Evolutionary conservation across 306 rosid species (phyloP).

Genomic region (Crataegus laevigata): DNA sequence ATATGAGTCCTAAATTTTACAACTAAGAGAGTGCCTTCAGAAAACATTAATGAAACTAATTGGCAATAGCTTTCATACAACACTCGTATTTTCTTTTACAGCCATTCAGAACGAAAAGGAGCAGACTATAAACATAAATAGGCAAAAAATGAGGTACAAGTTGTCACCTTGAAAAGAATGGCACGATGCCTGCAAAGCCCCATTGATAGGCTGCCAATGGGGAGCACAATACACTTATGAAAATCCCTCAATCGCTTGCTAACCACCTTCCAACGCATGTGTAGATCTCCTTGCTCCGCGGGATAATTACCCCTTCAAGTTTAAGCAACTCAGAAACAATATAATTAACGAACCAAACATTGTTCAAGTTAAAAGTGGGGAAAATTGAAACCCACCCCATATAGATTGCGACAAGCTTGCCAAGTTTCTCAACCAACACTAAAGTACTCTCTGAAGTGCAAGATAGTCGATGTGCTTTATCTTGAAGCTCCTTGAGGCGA

Average conservation of each 20-base stretch:
- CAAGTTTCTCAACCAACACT: conserved; percentile 76
- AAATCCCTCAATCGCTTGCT: conserved; percentile 70
- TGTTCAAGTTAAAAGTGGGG: background rate
- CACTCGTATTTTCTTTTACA: background rate
- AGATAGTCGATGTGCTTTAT: conserved; percentile 75
- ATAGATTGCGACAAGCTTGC: conserved; percentile 81
- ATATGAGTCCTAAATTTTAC: background rate
- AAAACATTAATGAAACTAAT: background rate
- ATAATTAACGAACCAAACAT: background rate
- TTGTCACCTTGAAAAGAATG: conserved; percentile 89
- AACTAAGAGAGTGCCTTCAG: background rate
- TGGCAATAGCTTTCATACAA: background rate
- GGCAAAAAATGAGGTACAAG: background rate
- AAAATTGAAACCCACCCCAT: conserved; percentile 65
- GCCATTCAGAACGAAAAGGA: background rate
- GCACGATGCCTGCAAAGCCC: conserved; percentile 98
- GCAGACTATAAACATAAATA: background rate
- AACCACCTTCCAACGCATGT: conserved; percentile 73
- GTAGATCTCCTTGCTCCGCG: conserved; percentile 79
- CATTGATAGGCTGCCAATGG: conserved; percentile 74
- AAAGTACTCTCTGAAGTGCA: conserved; percentile 57
- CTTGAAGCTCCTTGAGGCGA: conserved; percentile 75
- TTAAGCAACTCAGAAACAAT: conserved; percentile 10
- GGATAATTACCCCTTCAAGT: conserved; percentile 70
- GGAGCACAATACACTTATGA: conserved; percentile 79